Evolutionary conservation across 176 grass and related monocot species (phyloP).

Genomic region (Phragmites australis): DNA sequence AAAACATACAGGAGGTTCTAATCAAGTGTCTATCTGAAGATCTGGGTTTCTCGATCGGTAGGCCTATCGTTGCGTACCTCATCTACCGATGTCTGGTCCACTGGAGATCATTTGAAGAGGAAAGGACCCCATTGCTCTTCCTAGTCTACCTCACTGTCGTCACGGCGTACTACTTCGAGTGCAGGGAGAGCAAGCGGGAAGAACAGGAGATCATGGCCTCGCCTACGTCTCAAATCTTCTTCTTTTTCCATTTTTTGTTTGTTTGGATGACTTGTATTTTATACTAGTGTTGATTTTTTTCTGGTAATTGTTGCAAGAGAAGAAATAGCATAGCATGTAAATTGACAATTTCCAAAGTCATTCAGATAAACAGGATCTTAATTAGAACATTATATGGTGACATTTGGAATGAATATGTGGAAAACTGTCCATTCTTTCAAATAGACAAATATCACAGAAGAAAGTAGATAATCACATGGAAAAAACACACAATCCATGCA

Average conservation of each 20-base stretch:
- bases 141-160: conserved; percentile 44
- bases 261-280: neutral
- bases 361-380: no score
- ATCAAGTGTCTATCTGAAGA: conserved; percentile 77
- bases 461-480: no score
- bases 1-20: conserved; percentile 52
- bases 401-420: neutral
- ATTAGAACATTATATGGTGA: no score
- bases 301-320: neutral
- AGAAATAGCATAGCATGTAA: neutral
- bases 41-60: conserved; percentile 60
- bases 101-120: conserved; percentile 73
- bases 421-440: neutral
- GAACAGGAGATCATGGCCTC: conserved; percentile 21
- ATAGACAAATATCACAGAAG: neutral
- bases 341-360: neutral
- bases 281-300: neutral
- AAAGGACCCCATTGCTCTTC: conserved; percentile 46
- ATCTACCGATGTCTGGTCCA: conserved; percentile 61
- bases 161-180: conserved; percentile 53
- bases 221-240: neutral
- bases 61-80: conserved; percentile 55
- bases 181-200: conserved; percentile 34
- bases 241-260: neutral
- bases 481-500: neutral